Evolutionary conservation across 352 stramenopile species (phyloP).

Genomic region (Sclerospora graminicola): DNA sequence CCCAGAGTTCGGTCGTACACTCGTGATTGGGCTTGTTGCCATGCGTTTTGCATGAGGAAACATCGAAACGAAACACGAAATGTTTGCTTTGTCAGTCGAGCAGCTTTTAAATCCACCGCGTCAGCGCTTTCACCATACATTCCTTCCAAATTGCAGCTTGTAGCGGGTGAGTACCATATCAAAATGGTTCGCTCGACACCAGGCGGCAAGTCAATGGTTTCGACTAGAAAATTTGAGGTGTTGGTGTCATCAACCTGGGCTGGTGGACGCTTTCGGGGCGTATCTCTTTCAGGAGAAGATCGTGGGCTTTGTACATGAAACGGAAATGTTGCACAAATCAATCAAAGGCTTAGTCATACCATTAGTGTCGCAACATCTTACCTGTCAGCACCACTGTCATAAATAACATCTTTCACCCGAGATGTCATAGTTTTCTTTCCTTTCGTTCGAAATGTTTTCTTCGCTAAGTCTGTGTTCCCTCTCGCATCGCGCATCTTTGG

Average conservation of each 20-base stretch:
- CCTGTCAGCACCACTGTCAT: conserved; percentile 77
- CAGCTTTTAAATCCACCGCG: conserved; percentile 65
- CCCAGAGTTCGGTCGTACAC: conserved; percentile 80
- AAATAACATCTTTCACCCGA: conserved; percentile 46
- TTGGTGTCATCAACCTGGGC: conserved; percentile 46
- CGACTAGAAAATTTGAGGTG: conserved; percentile 80
- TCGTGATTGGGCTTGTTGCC: conserved; percentile 77
- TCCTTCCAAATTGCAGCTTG: conserved; percentile 30
- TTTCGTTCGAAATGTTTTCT: conserved; percentile 43
- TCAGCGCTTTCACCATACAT: conserved; percentile 37
- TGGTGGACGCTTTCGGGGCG: conserved; percentile 28
- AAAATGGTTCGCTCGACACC: conserved; percentile 83
- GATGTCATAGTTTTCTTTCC: conserved; percentile 32
- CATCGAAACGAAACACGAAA: conserved; percentile 84
- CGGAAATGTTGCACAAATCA: conserved; percentile 1
- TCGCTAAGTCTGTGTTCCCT: conserved; percentile 28
- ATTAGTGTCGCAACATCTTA: conserved; percentile 13
- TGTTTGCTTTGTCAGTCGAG: conserved; percentile 75
- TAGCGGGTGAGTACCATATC: conserved; percentile 72
- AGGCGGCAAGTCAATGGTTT: conserved; percentile 79
- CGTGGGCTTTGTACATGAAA: conserved; percentile 32
- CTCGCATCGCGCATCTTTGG: conserved; percentile 36
- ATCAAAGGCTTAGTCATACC: background rate
- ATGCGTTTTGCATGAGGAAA: conserved; percentile 77
- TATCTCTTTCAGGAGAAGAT: conserved; percentile 65